Evolutionary conservation across 2,329 filamentous ascomycete species (phyloP).

Genomic region (Madurella fahalii): DNA sequence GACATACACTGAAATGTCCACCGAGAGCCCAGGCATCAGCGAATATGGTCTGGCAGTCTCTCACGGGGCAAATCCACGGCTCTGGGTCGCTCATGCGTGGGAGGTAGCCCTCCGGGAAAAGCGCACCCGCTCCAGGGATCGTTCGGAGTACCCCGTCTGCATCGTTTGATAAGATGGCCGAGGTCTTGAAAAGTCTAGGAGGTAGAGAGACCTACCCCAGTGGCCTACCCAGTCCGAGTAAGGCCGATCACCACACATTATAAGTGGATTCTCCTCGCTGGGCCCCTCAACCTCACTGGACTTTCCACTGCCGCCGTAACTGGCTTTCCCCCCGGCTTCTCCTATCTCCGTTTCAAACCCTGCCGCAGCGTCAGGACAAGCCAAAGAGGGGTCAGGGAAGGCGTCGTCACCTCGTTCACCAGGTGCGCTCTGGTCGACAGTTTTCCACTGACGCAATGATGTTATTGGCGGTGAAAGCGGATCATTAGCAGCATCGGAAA

Average conservation of each 20-base stretch:
- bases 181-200: neutral
- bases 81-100: neutral
- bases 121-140: slow-evolving; percentile 13
- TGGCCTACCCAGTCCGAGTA: slow-evolving; percentile 15
- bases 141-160: slow-evolving; percentile 3
- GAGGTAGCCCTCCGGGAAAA: slow-evolving; percentile 19
- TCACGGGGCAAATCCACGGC: slow-evolving; percentile 21
- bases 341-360: too few species aligned
- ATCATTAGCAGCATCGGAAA: too few species aligned
- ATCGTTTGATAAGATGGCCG: neutral
- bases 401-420: too few species aligned
- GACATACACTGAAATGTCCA: slow-evolving; percentile 20
- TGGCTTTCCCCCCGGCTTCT: neutral
- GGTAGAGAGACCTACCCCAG: slow-evolving; percentile 4
- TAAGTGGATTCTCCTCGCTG: slow-evolving; percentile 1
- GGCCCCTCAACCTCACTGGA: too few species aligned
- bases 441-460: too few species aligned
- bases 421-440: too few species aligned
- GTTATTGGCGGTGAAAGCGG: too few species aligned
- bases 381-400: too few species aligned
- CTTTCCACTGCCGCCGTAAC: neutral
- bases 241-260: slow-evolving; percentile 7
- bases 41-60: slow-evolving; percentile 18
- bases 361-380: too few species aligned
- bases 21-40: slow-evolving; percentile 13